Evolutionary conservation across 306 rosid genomes (phyloP).

Genomic region (Prinsepia uniflora): DNA sequence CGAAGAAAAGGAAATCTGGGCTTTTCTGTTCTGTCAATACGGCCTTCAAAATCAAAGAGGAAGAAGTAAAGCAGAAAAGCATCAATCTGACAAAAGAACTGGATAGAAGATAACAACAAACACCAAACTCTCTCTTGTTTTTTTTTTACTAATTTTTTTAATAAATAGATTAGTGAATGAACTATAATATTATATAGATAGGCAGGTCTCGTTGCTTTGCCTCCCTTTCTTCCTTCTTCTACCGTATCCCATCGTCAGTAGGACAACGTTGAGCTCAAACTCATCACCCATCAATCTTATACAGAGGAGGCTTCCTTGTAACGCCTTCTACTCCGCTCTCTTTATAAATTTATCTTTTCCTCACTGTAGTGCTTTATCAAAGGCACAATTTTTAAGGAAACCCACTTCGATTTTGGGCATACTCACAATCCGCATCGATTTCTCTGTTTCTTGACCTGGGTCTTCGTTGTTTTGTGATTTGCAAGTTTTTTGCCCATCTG

Average conservation of each 20-base stretch:
- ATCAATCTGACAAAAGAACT: no score
- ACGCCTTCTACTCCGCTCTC: slow-evolving; percentile 3
- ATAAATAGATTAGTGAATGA: not conserved
- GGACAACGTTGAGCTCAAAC: not conserved
- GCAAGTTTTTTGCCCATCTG: slow-evolving; percentile 29
- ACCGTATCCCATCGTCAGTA: not conserved
- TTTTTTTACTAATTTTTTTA: not conserved
- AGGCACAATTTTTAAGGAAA: slow-evolving; percentile 4
- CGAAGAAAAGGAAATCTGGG: not conserved
- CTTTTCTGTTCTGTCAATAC: not conserved
- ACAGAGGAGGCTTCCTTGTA: slow-evolving; percentile 24
- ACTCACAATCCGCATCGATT: not conserved
- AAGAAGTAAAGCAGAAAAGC: not conserved
- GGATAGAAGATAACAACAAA: not conserved
- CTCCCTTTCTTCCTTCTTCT: not conserved
- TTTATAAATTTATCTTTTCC: not conserved
- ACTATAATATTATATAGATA: not conserved
- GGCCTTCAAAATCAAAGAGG: not conserved
- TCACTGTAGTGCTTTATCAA: slow-evolving; percentile 11
- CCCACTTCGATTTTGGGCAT: not conserved
- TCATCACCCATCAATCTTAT: slow-evolving; percentile 4
- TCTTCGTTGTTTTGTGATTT: slow-evolving; percentile 21
- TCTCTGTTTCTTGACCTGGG: slow-evolving; percentile 38
- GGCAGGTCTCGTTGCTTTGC: not conserved
- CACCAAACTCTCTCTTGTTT: not conserved